Base-by-base conservation (phyloP, 768 basidiomycete species). In the Suillus bovinus region DNA sequence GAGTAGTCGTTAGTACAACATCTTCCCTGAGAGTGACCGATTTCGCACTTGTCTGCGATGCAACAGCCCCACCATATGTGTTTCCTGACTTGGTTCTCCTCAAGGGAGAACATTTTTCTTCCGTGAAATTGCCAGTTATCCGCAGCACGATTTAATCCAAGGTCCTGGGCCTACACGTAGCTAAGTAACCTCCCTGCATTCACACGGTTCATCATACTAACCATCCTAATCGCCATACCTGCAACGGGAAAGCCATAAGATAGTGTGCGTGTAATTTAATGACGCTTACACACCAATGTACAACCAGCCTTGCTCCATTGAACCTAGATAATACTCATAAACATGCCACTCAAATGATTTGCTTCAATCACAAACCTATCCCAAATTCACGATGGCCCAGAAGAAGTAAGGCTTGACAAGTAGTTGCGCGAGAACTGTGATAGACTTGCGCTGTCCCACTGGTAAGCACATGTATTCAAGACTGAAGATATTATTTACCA, bases 271-370 rank as follows among this genome's bases (percentile, higher is more conserved):
- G 16, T 42, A 47, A 8, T 58, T 31, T 34, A 42, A 1, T 34
- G 3, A 61, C 62, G 38, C 53, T 42, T 65, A 61, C 68, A 50
- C 61, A 88, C 90, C 90, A 65, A 88, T 85, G 68, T 89, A 91
- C 53, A 92, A 80, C 94, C 94, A 96, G 1, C 89, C 91, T 70
- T 91, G 88, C 63, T 91, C 89, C 89, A 93, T 92, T 16, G 80
- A 78, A 33, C 82, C 81, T 81, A 63, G 34, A n/a, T 41, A 8
- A 47, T 33, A 59, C 41, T 38, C 29, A 50, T 24, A 22, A n/a
- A 72, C 36, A 74, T 65, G 34, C 61, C 8, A 46, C 20, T 20
- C 56, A 22, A 39, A 47, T 13, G 29, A 38, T 42, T n/a, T n/a
- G 50, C 16, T 24, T 16, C n/a, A 57, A 17, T 42, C 29, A 31